These are phyloP conservation scores for Powellomyces hirtus DNA, from an alignment of 192 early-diverging fungal species.

Conservation along the genomic window DNA sequence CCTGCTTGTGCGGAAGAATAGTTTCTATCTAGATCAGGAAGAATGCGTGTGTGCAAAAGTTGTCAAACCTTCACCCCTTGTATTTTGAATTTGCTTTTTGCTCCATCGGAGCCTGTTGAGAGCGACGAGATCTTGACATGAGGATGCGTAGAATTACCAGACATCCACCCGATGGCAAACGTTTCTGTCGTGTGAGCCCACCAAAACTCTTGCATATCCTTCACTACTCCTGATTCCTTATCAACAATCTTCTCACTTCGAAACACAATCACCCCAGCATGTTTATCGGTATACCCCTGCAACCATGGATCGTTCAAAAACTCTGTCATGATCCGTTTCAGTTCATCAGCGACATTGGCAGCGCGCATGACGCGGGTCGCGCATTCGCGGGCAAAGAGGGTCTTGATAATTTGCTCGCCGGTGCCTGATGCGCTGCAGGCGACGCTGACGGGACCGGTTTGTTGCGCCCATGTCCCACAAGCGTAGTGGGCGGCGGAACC, in stretches of 20 bases:
- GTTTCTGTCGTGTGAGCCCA: slow-evolving; percentile 71
- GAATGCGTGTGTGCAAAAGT: no score
- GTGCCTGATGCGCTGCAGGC: slow-evolving; percentile 71
- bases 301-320: background rate
- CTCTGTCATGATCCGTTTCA: background rate
- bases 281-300: background rate
- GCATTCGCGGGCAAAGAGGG: slow-evolving; percentile 54
- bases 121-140: slow-evolving; percentile 17
- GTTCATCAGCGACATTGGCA: background rate
- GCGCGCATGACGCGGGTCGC: background rate
- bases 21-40: no score
- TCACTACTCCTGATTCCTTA: slow-evolving; percentile 12
- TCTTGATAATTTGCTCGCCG: slow-evolving; percentile 85
- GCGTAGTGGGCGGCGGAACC: slow-evolving; percentile 82
- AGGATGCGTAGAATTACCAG: slow-evolving; percentile 6
- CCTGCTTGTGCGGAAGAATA: no score
- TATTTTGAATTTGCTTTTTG: background rate
- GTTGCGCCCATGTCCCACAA: background rate
- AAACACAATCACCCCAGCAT: background rate
- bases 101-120: background rate
- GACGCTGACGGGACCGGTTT: slow-evolving; percentile 18
- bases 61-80: background rate
- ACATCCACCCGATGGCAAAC: slow-evolving; percentile 51
- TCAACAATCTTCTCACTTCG: slow-evolving; percentile 4
- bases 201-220: slow-evolving; percentile 52